Evolutionary conservation across 495 filamentous ascomycete species (phyloP).

Genomic region (Zalerion maritima): DNA sequence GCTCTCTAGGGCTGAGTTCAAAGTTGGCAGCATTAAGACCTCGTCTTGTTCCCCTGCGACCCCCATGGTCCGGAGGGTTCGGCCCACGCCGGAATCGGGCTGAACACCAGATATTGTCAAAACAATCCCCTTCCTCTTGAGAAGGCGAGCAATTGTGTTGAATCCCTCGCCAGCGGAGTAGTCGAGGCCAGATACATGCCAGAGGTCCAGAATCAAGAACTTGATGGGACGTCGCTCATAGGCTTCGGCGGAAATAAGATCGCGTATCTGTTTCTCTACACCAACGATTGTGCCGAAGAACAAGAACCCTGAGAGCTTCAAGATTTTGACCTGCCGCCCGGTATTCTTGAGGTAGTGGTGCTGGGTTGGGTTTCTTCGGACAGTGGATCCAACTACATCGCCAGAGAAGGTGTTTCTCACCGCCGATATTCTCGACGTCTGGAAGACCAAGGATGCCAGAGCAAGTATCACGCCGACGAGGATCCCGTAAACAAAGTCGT

Average conservation of each 20-base stretch:
- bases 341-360: slow-evolving; percentile 73
- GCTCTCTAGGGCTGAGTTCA: slow-evolving; percentile 83
- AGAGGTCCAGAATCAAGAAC: slow-evolving; percentile 80
- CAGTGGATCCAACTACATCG: slow-evolving; percentile 75
- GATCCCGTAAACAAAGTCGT: slow-evolving; percentile 91
- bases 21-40: slow-evolving; percentile 67
- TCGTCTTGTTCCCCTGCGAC: slow-evolving; percentile 51
- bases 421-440: slow-evolving; percentile 76
- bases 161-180: slow-evolving; percentile 94
- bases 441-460: slow-evolving; percentile 78
- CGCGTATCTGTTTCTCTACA: slow-evolving; percentile 75
- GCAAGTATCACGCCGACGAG: slow-evolving; percentile 82
- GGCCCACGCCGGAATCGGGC: slow-evolving; percentile 56
- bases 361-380: slow-evolving; percentile 78
- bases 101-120: slow-evolving; percentile 71
- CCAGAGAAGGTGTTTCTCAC: slow-evolving; percentile 78
- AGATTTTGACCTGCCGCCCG: slow-evolving; percentile 72
- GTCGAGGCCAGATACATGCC: slow-evolving; percentile 81
- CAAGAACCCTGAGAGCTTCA: slow-evolving; percentile 80
- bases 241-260: slow-evolving; percentile 64
- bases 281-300: slow-evolving; percentile 96
- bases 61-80: slow-evolving; percentile 64
- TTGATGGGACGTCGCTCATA: slow-evolving; percentile 66
- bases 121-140: slow-evolving; percentile 55
- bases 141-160: slow-evolving; percentile 73